Evolutionary conservation across 2,329 filamentous ascomycete genomes (phyloP), one percentile per base, ranked within the genome.

Genomic region (Paracorniculantispora psalliotae): DNA sequence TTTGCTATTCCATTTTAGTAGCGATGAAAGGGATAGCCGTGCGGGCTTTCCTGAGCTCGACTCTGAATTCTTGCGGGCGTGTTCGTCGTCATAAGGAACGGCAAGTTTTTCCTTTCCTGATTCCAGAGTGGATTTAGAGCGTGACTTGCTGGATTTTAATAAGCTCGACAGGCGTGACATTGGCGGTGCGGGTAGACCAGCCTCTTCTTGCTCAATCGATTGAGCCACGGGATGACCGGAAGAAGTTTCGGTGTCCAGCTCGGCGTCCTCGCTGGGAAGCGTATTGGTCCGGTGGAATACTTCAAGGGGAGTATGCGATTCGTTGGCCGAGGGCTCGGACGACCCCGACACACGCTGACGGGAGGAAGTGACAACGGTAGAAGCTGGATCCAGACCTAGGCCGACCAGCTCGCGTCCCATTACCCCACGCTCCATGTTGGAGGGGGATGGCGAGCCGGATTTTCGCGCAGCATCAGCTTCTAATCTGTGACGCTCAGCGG

Each of bases 1-100:
- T 79, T 83, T 77, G 74, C 78, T 80, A 28, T 83, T 83, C 71
- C 88, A 88, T 66, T 84, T 85, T 73, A 97, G 91, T 37, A 97
- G 83, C 0, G 89, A 86, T 4, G 86, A 84, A 79, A 92, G 89
- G 0, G 87, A 81, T 33, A 79, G 66, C 21, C 75, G 73, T 8
- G 71, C 69, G 15, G 69, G 73, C 57, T 74, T 76, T 30, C 70
- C 30, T 6, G n/a, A 74, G 61, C 81, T 83, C 51, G 78, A 75
- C 53, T 84, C 82, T 1, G 85, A 86, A 23, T 77, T 74, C 62
- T 82, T 83, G 46, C 80, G 78, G 37, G 79, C 71, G 5, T 76
- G 75, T 37, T 80, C 81, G 15, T 80, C 76, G 17, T 80, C 79
- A 48, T 81, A 77, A 21, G 75, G 73, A 63, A 74, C 74, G 2